These are phyloP conservation scores for Nannizziopsis barbatae DNA, from an alignment of 2,329 filamentous ascomycete species.

Conservation along the genomic window DNA sequence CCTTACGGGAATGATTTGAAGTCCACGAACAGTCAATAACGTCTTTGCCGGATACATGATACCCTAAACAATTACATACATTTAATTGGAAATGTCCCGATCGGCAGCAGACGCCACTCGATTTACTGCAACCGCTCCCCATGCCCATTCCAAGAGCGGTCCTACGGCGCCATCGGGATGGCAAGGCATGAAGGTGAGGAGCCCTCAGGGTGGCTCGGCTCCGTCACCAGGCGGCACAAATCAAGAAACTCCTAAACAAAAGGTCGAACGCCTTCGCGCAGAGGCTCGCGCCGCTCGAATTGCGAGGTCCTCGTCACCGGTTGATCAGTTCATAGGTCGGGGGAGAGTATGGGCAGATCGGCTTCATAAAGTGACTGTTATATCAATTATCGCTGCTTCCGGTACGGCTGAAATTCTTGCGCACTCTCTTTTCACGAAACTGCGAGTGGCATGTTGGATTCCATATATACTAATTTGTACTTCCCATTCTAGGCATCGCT, in stretches of 20 bases:
- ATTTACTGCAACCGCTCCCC: conserved; percentile 42
- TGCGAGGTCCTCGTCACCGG: conserved; percentile 45
- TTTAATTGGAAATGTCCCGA: conserved; percentile 30
- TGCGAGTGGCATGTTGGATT: background rate
- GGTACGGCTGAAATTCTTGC: conserved; percentile 30
- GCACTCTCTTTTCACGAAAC: background rate
- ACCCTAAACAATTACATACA: background rate
- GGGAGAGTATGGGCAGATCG: conserved; percentile 50
- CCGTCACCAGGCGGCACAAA: conserved; percentile 8
- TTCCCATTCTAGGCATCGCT: conserved; percentile 40
- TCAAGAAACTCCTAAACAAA: conserved; percentile 55
- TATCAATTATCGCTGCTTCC: conserved; percentile 50
- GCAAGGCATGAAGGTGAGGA: conserved; percentile 15
- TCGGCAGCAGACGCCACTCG: conserved; percentile 41
- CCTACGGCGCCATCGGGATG: conserved; percentile 8
- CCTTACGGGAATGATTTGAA: background rate
- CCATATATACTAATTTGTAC: background rate
- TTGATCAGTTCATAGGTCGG: conserved; percentile 44
- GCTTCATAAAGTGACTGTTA: conserved; percentile 49
- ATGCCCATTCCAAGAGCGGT: conserved; percentile 33
- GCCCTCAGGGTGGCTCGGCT: conserved; percentile 14
- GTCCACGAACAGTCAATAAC: background rate
- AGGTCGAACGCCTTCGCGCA: conserved; percentile 56
- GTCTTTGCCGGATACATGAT: background rate
- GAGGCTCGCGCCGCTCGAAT: conserved; percentile 56